Conservation (phyloP, 1,139 yeast species). For the Taiozyma onychis region DNA sequence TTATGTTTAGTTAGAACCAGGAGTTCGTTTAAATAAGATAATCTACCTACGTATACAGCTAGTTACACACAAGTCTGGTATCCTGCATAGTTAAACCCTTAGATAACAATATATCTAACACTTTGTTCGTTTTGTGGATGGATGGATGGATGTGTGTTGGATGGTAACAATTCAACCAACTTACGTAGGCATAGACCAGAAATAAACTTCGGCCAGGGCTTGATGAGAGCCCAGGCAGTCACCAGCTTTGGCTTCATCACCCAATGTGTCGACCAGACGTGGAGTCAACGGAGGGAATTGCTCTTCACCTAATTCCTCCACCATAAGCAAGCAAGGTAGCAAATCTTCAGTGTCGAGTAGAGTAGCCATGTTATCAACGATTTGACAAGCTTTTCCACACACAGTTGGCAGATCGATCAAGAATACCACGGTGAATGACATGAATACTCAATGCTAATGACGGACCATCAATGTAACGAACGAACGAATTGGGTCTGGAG, state of each 20-base stretch:
- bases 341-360: constrained; percentile 85
- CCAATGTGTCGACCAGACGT: constrained; percentile 66
- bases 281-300: constrained; percentile 91
- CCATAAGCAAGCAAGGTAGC: constrained; percentile 81
- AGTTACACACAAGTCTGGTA: no score
- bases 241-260: constrained; percentile 79
- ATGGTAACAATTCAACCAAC: constrained; percentile 82
- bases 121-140: no score
- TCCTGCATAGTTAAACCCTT: constrained; percentile 84
- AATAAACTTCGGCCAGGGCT: constrained; percentile 88
- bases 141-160: constrained; percentile 58
- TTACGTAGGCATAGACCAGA: constrained; percentile 86
- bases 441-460: constrained; percentile 92
- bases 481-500: constrained; percentile 90
- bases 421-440: constrained; percentile 93
- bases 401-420: constrained; percentile 84
- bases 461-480: constrained; percentile 97
- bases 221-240: constrained; percentile 97
- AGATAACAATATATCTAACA: no score
- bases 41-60: no score
- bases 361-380: constrained; percentile 97
- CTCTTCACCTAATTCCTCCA: constrained; percentile 93
- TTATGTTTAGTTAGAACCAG: no score
- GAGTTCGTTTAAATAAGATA: no score
- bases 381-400: constrained; percentile 94